Evolutionary conservation across 805 yeast species (phyloP).

Genomic region (Lachancea meyersii): DNA sequence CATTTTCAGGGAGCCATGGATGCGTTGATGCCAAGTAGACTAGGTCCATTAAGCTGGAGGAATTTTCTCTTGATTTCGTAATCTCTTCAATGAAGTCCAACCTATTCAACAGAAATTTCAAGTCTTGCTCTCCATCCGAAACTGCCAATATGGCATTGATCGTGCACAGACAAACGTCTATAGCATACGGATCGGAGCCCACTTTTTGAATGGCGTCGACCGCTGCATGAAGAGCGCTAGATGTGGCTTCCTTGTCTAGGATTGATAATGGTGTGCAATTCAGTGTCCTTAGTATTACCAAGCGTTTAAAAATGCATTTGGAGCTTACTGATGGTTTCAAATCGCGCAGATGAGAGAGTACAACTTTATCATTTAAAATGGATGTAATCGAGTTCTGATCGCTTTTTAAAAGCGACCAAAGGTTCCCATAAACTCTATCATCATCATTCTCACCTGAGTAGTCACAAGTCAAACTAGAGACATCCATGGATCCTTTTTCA

Average conservation of each 20-base stretch:
- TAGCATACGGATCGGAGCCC: neutral
- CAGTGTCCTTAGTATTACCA: conserved; percentile 1
- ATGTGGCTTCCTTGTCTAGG: neutral
- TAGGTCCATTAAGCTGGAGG: conserved; percentile 1
- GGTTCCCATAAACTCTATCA: neutral
- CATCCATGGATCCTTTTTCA: conserved; percentile 1
- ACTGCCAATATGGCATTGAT: conserved; percentile 1
- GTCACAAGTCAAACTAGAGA: neutral
- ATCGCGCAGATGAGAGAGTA: neutral
- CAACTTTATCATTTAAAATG: neutral
- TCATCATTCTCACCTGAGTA: neutral
- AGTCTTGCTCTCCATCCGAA: neutral
- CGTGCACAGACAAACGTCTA: conserved; percentile 2
- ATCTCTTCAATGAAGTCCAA: neutral
- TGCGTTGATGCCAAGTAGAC: conserved; percentile 6
- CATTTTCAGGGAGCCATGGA: neutral
- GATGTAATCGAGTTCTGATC: neutral
- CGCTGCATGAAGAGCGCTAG: neutral
- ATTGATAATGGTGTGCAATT: neutral
- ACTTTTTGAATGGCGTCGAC: neutral
- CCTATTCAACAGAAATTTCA: neutral
- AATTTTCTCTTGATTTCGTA: neutral
- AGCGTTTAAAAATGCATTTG: neutral
- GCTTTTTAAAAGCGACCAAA: conserved; percentile 3
- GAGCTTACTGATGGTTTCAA: neutral